Percentiles rank a stretch among this genome's conserved stretches.
Conservation (phyloP, 2,329 filamentous ascomycete species). For the Fusarium tjaetaba region DNA sequence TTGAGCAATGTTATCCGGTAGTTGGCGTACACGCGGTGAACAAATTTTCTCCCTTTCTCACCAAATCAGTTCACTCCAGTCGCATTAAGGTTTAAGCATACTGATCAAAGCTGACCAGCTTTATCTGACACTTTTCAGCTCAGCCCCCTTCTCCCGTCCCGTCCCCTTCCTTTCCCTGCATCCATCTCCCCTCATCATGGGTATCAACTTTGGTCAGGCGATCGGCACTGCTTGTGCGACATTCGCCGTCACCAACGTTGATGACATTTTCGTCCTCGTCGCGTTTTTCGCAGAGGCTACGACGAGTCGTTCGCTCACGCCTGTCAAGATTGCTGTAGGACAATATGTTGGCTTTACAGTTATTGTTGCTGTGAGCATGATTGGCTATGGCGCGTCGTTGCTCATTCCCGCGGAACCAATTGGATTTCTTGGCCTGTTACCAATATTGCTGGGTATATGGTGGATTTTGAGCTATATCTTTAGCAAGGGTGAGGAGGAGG, state of each 20-base stretch:
- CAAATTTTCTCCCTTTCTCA: not conserved
- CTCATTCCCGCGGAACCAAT: slow-evolving; percentile 1
- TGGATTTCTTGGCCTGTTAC: not conserved
- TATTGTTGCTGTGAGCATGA: slow-evolving; percentile 1
- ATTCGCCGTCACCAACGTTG: slow-evolving; percentile 1
- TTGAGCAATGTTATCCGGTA: slow-evolving; percentile 12
- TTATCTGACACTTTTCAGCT: not conserved
- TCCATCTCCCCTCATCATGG: not conserved
- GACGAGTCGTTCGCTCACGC: not conserved
- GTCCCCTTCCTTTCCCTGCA: not conserved
- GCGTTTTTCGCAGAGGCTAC: not conserved
- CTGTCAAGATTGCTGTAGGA: not conserved
- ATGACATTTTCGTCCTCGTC: slow-evolving; percentile 2
- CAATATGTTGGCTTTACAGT: slow-evolving; percentile 7
- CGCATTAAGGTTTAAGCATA: not conserved
- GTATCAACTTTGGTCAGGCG: not conserved
- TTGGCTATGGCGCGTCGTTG: not conserved
- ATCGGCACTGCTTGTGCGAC: not conserved
- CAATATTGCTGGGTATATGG: not conserved
- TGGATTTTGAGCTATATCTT: not conserved
- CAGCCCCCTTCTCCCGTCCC: not conserved
- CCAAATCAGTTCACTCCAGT: not conserved
- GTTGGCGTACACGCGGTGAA: slow-evolving; percentile 2
- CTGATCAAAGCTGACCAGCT: not conserved
- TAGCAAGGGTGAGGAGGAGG: not conserved